A percentile compares a stretch with the other conserved stretches of the same genome.
These are phyloP conservation scores for Candida namnaoensis DNA, from an alignment of 805 yeast species.

Conservation along the genomic window DNA sequence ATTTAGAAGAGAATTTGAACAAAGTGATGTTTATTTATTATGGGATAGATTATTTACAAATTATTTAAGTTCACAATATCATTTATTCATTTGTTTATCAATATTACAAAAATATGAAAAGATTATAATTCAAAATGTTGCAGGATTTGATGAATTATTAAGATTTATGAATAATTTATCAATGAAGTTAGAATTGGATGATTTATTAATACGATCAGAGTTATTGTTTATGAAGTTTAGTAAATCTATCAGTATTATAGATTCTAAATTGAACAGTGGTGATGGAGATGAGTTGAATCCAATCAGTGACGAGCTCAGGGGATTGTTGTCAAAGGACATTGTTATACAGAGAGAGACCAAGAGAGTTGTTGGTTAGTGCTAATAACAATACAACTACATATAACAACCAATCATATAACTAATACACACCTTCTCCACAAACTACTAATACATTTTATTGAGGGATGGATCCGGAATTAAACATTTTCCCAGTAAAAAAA, in stretches of 20 bases:
- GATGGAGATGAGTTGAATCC: constrained; percentile 12
- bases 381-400: no score
- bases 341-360: constrained; percentile 53
- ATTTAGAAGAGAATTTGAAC: constrained; percentile 86
- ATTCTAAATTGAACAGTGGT: constrained; percentile 24
- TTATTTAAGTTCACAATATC: constrained; percentile 78
- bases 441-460: no score
- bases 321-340: constrained; percentile 48
- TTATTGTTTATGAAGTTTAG: constrained; percentile 71
- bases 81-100: constrained; percentile 79
- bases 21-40: constrained; percentile 66
- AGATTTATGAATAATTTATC: constrained; percentile 89
- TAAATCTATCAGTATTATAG: constrained; percentile 73
- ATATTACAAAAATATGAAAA: constrained; percentile 82
- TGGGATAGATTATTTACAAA: constrained; percentile 96
- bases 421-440: no score
- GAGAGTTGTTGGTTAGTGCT: constrained; percentile 13
- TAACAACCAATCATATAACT: no score
- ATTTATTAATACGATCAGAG: constrained; percentile 77
- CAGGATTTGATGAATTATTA: constrained; percentile 82
- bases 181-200: constrained; percentile 66
- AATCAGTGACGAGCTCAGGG: constrained; percentile 44
- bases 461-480: no score
- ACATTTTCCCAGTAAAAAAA: no score
- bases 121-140: constrained; percentile 64